Base-by-base conservation (phyloP, 139 green algal genomes). In the Chlorella ohadii region DNA sequence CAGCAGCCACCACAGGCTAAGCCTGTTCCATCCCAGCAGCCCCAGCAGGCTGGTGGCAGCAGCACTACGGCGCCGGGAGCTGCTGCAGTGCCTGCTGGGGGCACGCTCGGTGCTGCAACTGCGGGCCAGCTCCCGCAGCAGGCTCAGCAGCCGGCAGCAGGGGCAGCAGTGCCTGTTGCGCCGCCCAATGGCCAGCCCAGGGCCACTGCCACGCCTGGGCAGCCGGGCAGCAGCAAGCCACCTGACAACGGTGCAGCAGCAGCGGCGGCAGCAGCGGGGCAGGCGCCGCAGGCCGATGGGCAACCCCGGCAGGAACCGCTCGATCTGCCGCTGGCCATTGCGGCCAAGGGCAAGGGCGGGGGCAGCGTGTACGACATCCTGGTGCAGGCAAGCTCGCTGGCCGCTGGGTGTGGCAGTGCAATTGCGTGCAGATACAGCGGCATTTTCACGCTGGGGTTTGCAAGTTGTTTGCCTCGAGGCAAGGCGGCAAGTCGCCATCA, bases 331-430 rank as follows among this genome's bases (percentile, higher is more conserved):
- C 51, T 59, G 51, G 51, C 51, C 9, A 59, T 59, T 13, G 51
- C 51, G 15, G 51, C 51, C 51, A 59, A 59, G 51, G 51, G 51
- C 51, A 84, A 90, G 80, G 36, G 36, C 59, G 86, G 90, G 36
- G 86, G 71, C 56, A 89, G 77, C 78, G 80, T 93, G 17, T 93
- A 92, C 31, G 90, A 93, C 44, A 38, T 92, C 22, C 56, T 93
- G 20, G 82, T 93, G 15, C 87, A 87, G 64, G 86, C 70, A 31
- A 65, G 79, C 11, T 51, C 44, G 9, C 44, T 51, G 44, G 44
- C n/a, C n/a, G 44, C 44, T 51, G 44, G 44, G 44, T 51, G 44
- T 51, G 6, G 44, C 44, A 51, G 44, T 9, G 44, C 44, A n/a
- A n/a, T n/a, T n/a, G n/a, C n/a, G n/a, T n/a, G n/a, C n/a, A n/a